Evolutionary conservation across 2,329 filamentous ascomycete species (phyloP).

Genomic region (Neophaeococcomyces mojaviensis): DNA sequence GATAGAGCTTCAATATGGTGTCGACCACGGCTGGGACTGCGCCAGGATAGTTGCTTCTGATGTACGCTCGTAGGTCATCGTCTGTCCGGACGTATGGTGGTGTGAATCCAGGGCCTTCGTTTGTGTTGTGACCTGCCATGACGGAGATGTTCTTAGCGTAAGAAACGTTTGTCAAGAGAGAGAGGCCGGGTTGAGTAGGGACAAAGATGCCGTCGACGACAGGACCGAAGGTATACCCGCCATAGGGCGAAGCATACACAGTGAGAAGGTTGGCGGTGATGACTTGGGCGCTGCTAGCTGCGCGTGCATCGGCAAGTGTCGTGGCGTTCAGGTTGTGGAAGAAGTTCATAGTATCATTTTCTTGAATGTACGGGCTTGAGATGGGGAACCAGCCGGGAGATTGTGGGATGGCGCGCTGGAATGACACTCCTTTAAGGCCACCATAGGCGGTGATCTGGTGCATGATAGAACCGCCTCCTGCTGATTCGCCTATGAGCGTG

Average conservation of each 20-base stretch:
- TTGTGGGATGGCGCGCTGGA: slow-evolving; percentile 38
- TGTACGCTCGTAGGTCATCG: slow-evolving; percentile 16
- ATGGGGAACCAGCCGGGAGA: slow-evolving; percentile 35
- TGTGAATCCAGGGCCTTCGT: slow-evolving; percentile 38
- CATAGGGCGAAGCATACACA: slow-evolving; percentile 30
- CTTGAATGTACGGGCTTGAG: slow-evolving; percentile 29
- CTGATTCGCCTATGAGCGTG: slow-evolving; percentile 46
- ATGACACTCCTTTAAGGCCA: slow-evolving; percentile 28
- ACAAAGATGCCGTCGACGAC: slow-evolving; percentile 45
- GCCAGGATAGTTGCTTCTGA: slow-evolving; percentile 23
- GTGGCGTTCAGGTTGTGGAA: slow-evolving; percentile 36
- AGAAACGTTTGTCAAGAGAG: slow-evolving; percentile 34
- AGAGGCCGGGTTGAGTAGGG: slow-evolving; percentile 38
- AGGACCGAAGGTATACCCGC: slow-evolving; percentile 40
- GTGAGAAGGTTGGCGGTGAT: slow-evolving; percentile 40
- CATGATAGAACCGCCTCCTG: slow-evolving; percentile 47
- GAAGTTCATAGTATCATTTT: slow-evolving; percentile 34
- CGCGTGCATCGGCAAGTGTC: slow-evolving; percentile 38
- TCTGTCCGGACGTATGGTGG: slow-evolving; percentile 27
- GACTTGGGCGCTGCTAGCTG: slow-evolving; percentile 33
- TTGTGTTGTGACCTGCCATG: slow-evolving; percentile 39
- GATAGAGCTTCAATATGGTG: slow-evolving; percentile 46
- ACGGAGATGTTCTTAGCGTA: slow-evolving; percentile 40
- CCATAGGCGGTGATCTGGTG: slow-evolving; percentile 50
- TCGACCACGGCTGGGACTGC: slow-evolving; percentile 27